Base-by-base conservation (phyloP, 768 basidiomycete species). In the Russula abietina region DNA sequence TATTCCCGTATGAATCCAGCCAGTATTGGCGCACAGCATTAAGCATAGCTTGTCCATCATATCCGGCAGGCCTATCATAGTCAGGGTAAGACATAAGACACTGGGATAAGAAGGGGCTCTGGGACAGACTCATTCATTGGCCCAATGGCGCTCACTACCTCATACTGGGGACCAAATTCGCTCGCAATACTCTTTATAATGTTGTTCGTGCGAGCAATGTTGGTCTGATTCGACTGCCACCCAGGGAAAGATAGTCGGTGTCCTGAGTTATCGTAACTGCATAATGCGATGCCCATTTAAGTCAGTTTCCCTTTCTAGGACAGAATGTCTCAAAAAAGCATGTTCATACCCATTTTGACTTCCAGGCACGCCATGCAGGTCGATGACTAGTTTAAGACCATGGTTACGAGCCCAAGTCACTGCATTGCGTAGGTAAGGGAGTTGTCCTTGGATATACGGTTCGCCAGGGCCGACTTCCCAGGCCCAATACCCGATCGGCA, bases 401-500 rank as follows among this genome's bases (percentile, higher is more conserved):
- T 89, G 73, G 26, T 78, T 78, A 50, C 75, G 72, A 1, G 93
- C 93, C 85, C 91, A 93, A 26, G 71, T 72, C 43, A 89, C 80
- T 11, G 89, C 89, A 45, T 84, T 81, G 65, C 78, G 68, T 26
- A 92, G 75, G 73, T 87, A 91, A 17, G 86, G 81, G 41, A 89
- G 75, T 71, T 91, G 90, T 14, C 90, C 90, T 72, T 84, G 81
- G 62, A 89, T 84, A 71, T 81, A 92, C 16, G 91, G 92, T 68
- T 93, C 88, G 11, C 89, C 89, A n/a, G 79, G 77, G 19, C 82
- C 79, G 49, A 92, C 84, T 62, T 94, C 90, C 69, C 87, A 92
- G 2, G 89, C 91, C 91, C 91, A 95, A 72, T 90, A 96, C 17
- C 92, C 93, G 53, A 95, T 89, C 19, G 91, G 91, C 36, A 93